These are phyloP conservation scores for Avicennia marina DNA, from an alignment of 257 asterid species.

Conservation along the genomic window DNA sequence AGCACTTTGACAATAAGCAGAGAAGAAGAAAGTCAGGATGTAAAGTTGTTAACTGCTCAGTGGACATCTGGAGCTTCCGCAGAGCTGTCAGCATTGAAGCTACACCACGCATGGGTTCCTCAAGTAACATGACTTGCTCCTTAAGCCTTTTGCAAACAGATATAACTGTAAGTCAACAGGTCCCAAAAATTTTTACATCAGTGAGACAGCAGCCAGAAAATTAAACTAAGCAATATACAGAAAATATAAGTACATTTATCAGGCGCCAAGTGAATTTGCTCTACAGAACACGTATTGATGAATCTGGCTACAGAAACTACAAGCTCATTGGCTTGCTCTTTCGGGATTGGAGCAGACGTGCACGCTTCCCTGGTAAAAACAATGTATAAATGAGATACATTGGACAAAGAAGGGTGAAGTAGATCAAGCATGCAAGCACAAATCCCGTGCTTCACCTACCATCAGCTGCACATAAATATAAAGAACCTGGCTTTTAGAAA, in stretches of 20 bases:
- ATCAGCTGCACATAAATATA: slow-evolving; percentile 5
- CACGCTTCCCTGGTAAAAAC: slow-evolving; percentile 65
- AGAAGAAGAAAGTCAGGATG: slow-evolving; percentile 88
- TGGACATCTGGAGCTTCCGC: slow-evolving; percentile 63
- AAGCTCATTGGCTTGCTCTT: slow-evolving; percentile 52
- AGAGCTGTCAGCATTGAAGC: slow-evolving; percentile 72
- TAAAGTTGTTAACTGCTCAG: slow-evolving; percentile 78
- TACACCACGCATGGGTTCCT: slow-evolving; percentile 82
- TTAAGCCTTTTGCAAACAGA: slow-evolving; percentile 76
- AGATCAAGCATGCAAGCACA: neutral
- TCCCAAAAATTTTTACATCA: slow-evolving; percentile 23
- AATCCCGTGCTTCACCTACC: neutral
- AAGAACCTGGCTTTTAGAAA: slow-evolving; percentile 4
- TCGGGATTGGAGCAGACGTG: slow-evolving; percentile 42
- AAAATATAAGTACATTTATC: slow-evolving; percentile 59
- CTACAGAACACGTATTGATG: slow-evolving; percentile 55
- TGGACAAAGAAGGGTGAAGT: neutral
- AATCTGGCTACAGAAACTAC: slow-evolving; percentile 59
- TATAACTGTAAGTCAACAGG: slow-evolving; percentile 55
- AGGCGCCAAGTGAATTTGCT: slow-evolving; percentile 79
- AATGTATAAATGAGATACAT: neutral
- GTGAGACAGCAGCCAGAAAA: slow-evolving; percentile 5
- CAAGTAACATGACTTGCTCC: slow-evolving; percentile 62
- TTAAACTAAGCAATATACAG: slow-evolving; percentile 11
- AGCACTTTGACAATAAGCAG: slow-evolving; percentile 77